phyloP scores from a whole-genome alignment of 371 early-diverging fungal genomes.

The Cokeromyces recurvatus region DNA sequence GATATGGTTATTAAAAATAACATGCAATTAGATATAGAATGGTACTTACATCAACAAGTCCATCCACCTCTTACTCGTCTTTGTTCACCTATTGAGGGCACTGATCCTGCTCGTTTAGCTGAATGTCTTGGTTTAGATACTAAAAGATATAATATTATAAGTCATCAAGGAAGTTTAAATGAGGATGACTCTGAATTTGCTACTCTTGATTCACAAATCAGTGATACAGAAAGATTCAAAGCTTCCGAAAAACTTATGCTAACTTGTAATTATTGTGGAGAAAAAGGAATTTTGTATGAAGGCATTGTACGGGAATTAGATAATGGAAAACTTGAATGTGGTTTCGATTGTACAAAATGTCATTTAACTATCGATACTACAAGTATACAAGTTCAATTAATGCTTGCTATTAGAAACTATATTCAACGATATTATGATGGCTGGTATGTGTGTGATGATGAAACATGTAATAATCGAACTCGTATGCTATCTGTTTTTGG shows the following conservation, averaged over 20 bases:
- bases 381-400: slow-evolving; percentile 61
- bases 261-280: slow-evolving; percentile 65
- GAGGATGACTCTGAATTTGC: slow-evolving; percentile 57
- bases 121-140: slow-evolving; percentile 82
- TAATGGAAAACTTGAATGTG: slow-evolving; percentile 21
- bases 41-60: slow-evolving; percentile 96
- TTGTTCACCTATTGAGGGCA: slow-evolving; percentile 87
- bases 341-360: slow-evolving; percentile 64
- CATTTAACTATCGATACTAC: slow-evolving; percentile 23
- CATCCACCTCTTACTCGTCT: slow-evolving; percentile 94
- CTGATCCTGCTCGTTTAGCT: slow-evolving; percentile 76
- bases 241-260: slow-evolving; percentile 55
- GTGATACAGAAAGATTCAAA: slow-evolving; percentile 83
- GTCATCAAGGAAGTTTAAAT: slow-evolving; percentile 9
- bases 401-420: slow-evolving; percentile 54
- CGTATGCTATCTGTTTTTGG: slow-evolving; percentile 72
- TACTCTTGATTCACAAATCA: slow-evolving; percentile 79
- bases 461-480: slow-evolving; percentile 58
- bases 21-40: slow-evolving; percentile 81
- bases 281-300: slow-evolving; percentile 38
- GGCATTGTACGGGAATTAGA: slow-evolving; percentile 45
- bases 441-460: slow-evolving; percentile 77
- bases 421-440: slow-evolving; percentile 70
- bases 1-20: slow-evolving; percentile 72
- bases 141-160: slow-evolving; percentile 51